These are phyloP conservation scores for Thelonectria olida DNA, from an alignment of 2,329 filamentous ascomycete genomes.

Conservation along the genomic window DNA sequence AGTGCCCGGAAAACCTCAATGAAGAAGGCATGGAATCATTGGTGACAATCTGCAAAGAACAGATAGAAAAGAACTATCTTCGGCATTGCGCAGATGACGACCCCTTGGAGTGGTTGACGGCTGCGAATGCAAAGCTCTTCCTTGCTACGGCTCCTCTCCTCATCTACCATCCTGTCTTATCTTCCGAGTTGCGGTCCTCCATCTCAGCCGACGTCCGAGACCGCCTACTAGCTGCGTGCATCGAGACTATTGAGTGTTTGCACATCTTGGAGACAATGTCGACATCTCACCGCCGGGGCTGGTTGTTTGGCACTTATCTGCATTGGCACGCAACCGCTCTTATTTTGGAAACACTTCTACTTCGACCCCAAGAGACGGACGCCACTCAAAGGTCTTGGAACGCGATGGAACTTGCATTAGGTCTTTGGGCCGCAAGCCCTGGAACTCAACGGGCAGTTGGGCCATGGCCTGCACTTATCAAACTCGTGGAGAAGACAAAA, in stretches of 20 bases:
- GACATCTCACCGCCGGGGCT: no score
- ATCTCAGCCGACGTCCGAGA: neutral
- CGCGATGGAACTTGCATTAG: no score
- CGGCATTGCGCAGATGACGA: constrained; percentile 7
- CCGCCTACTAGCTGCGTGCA: neutral
- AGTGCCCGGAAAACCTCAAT: neutral
- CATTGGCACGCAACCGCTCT: no score
- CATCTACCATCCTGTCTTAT: constrained; percentile 12
- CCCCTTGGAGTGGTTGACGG: constrained; percentile 14
- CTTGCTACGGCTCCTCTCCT: constrained; percentile 15
- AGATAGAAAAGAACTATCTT: constrained; percentile 15
- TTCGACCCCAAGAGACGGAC: no score
- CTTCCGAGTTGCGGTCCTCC: neutral
- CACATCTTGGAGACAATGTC: no score
- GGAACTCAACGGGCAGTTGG: no score
- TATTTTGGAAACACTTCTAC: no score
- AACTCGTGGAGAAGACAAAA: no score
- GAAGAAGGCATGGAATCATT: constrained; percentile 8
- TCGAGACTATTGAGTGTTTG: constrained; percentile 19
- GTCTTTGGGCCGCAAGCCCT: no score
- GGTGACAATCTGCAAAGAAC: neutral
- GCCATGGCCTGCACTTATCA: no score
- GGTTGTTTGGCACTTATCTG: no score
- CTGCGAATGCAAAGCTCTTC: constrained; percentile 6
- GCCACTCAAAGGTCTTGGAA: no score